phyloP scores from a whole-genome alignment of 257 asterid genomes.

The Jasminum sambac region DNA sequence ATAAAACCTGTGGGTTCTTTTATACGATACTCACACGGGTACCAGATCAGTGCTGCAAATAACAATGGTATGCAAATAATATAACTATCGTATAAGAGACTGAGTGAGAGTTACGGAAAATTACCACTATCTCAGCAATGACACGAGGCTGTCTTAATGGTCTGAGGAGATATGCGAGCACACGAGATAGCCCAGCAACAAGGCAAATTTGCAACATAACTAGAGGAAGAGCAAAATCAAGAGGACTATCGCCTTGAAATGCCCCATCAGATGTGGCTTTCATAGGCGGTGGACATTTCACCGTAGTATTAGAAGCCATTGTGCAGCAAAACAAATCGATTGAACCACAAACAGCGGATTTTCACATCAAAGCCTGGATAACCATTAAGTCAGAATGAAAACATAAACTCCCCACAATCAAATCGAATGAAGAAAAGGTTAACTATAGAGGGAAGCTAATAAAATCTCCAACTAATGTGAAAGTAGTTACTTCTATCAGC shows the following conservation, averaged over 20 bases:
- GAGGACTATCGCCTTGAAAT: conserved; percentile 80
- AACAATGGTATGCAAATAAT: not conserved
- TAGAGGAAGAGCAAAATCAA: conserved; percentile 76
- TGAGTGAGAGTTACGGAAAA: conserved; percentile 18
- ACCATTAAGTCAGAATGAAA: conserved; percentile 1
- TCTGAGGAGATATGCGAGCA: conserved; percentile 63
- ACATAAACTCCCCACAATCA: not conserved
- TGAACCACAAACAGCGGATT: conserved; percentile 22
- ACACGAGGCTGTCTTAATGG: conserved; percentile 88
- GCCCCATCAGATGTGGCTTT: conserved; percentile 79
- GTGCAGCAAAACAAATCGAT: conserved; percentile 31
- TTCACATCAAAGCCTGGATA: conserved; percentile 38
- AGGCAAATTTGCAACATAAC: conserved; percentile 70
- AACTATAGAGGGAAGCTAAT: not conserved
- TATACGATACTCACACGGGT: no score
- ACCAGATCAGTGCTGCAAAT: no score
- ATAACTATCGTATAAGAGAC: not conserved
- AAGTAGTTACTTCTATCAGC: not conserved
- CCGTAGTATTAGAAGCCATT: conserved; percentile 56
- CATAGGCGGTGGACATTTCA: conserved; percentile 55
- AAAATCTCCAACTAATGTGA: not conserved
- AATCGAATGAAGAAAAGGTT: not conserved
- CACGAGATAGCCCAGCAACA: conserved; percentile 57
- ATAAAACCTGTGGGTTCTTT: no score
- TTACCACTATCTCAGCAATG: conserved; percentile 79